These are phyloP conservation scores for Coix lacrymajobi DNA, from an alignment of 176 grass and related monocot genomes.

Conservation along the genomic window DNA sequence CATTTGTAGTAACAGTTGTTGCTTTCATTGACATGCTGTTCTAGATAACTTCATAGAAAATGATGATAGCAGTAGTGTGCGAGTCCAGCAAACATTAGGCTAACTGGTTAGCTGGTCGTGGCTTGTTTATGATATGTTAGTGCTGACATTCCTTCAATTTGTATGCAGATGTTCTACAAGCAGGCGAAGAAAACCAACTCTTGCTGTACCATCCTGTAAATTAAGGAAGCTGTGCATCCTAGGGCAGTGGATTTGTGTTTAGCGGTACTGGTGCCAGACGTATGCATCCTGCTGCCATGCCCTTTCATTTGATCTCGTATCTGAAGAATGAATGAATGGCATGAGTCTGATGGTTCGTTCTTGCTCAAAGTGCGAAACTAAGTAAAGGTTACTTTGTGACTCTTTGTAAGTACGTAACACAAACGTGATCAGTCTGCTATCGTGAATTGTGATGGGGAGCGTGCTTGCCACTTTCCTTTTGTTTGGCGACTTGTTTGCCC, in stretches of 20 bases:
- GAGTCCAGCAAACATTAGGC: background rate
- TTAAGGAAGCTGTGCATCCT: background rate
- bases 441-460: background rate
- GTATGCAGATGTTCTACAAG: slow-evolving; percentile 92
- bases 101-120: background rate
- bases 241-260: background rate
- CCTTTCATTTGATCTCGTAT: slow-evolving; percentile 3
- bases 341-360: background rate
- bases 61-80: background rate
- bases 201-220: slow-evolving; percentile 64
- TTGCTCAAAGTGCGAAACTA: background rate
- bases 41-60: background rate
- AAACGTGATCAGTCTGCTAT: background rate
- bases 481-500: background rate
- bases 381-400: background rate
- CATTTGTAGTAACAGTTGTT: background rate
- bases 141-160: background rate
- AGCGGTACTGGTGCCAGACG: background rate
- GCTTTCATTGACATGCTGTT: background rate
- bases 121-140: background rate
- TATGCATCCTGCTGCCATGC: background rate
- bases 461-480: background rate
- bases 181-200: slow-evolving; percentile 91
- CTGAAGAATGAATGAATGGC: background rate
- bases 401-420: slow-evolving; percentile 26